phyloP scores from a whole-genome alignment of 2,329 filamentous ascomycete species.

The Colletotrichum sp. region DNA sequence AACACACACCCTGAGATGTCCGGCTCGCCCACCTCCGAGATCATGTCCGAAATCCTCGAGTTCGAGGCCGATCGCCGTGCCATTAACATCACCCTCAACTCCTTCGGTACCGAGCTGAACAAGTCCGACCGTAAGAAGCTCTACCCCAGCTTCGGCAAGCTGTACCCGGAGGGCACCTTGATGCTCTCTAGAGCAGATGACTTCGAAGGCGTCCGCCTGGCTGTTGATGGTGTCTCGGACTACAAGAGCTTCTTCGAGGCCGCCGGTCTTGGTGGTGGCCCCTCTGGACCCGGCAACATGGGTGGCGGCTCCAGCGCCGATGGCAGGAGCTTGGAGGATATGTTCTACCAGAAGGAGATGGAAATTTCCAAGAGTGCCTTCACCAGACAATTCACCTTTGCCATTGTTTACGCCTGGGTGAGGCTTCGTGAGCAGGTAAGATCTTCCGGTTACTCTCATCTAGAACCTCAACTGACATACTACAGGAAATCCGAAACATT shows the following conservation, averaged over 20 bases:
- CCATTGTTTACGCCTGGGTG: slow-evolving; percentile 97
- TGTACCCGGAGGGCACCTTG: slow-evolving; percentile 92
- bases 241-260: slow-evolving; percentile 98
- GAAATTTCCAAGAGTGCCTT: slow-evolving; percentile 95
- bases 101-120: slow-evolving; percentile 93
- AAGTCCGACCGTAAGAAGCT: slow-evolving; percentile 96
- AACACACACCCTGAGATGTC: slow-evolving; percentile 86
- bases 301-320: slow-evolving; percentile 79
- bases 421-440: slow-evolving; percentile 95
- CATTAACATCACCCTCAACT: slow-evolving; percentile 99
- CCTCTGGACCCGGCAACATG: slow-evolving; percentile 82
- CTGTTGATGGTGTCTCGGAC: slow-evolving; percentile 90
- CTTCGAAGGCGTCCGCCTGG: slow-evolving; percentile 89
- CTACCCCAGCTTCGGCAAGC: slow-evolving; percentile 87
- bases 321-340: slow-evolving; percentile 89
- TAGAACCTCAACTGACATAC: slow-evolving; percentile 32
- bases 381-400: slow-evolving; percentile 93
- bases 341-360: slow-evolving; percentile 99
- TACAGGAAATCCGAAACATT: slow-evolving; percentile 96
- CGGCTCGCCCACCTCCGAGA: slow-evolving; percentile 87
- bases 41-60: slow-evolving; percentile 95
- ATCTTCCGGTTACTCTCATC: slow-evolving; percentile 20
- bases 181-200: slow-evolving; percentile 97
- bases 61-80: slow-evolving; percentile 96
- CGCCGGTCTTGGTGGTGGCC: slow-evolving; percentile 76